phyloP scores from a whole-genome alignment of 306 rosid genomes.

The Gastrolobium villosum region DNA sequence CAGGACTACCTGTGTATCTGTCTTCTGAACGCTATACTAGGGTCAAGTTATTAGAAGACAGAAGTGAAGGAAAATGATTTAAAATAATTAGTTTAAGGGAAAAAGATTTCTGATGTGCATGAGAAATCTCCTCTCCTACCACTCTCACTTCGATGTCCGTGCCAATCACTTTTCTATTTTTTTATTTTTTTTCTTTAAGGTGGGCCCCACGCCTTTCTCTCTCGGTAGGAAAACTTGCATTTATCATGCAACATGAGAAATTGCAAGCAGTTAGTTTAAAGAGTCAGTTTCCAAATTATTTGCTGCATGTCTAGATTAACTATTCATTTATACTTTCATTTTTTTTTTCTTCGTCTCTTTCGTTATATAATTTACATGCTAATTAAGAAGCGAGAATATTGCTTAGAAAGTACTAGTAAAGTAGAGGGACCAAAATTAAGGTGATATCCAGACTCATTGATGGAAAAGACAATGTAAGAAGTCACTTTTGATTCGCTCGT shows the following conservation, averaged over 20 bases:
- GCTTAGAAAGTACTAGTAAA: neutral
- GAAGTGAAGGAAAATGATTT: neutral
- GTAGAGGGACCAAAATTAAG: neutral
- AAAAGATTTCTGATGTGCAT: too few species aligned
- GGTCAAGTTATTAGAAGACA: constrained; percentile 10
- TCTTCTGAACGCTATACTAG: neutral
- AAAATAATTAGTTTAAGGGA: constrained; percentile 1
- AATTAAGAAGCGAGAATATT: neutral
- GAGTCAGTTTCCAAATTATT: neutral
- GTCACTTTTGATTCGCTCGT: too few species aligned
- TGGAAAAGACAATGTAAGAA: too few species aligned
- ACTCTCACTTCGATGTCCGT: too few species aligned
- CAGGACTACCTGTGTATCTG: neutral
- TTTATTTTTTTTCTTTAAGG: too few species aligned
- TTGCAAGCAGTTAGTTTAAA: constrained; percentile 27
- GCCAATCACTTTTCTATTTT: too few species aligned
- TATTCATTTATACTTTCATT: neutral
- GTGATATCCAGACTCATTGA: neutral
- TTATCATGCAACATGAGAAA: too few species aligned
- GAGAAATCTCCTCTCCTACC: too few species aligned
- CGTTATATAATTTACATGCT: neutral
- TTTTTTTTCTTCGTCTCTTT: neutral
- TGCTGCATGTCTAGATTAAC: neutral
- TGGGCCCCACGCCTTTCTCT: too few species aligned
- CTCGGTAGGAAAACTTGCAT: too few species aligned